Conservation (phyloP, 805 yeast species). For the Sugiyamaella floridensis region DNA sequence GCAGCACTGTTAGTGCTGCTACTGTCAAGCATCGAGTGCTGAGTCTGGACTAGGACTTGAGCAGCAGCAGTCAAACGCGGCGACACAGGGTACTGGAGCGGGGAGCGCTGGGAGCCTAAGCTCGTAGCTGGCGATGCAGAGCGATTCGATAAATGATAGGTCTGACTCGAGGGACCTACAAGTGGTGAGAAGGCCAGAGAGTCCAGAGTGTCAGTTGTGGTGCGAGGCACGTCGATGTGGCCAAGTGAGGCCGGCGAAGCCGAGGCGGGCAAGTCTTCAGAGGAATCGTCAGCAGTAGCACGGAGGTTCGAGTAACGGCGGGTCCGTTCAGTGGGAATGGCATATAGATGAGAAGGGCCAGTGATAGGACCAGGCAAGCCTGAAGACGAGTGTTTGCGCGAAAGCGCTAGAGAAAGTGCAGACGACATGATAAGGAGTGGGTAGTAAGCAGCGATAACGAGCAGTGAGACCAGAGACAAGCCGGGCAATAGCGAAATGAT, state of each 20-base stretch:
- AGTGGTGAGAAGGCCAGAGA: not conserved
- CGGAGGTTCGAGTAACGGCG: not conserved
- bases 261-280: not conserved
- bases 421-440: not conserved
- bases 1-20: not conserved
- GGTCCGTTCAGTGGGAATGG: not conserved
- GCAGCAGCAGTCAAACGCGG: slow-evolving; percentile 6
- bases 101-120: not conserved
- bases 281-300: not conserved
- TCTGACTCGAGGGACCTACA: not conserved
- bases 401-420: not conserved
- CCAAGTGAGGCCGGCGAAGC: not conserved
- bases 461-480: not conserved
- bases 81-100: slow-evolving; percentile 2
- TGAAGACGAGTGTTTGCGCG: not conserved
- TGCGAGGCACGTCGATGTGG: slow-evolving; percentile 3
- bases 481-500: not conserved
- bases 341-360: not conserved
- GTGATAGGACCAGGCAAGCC: not conserved
- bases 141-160: not conserved
- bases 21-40: not conserved
- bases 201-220: slow-evolving; percentile 2
- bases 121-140: not conserved
- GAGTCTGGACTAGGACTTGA: slow-evolving; percentile 1
- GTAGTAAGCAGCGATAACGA: not conserved